These are phyloP conservation scores for Nemania bipapillata DNA, from an alignment of 2,329 filamentous ascomycete species.

Conservation along the genomic window DNA sequence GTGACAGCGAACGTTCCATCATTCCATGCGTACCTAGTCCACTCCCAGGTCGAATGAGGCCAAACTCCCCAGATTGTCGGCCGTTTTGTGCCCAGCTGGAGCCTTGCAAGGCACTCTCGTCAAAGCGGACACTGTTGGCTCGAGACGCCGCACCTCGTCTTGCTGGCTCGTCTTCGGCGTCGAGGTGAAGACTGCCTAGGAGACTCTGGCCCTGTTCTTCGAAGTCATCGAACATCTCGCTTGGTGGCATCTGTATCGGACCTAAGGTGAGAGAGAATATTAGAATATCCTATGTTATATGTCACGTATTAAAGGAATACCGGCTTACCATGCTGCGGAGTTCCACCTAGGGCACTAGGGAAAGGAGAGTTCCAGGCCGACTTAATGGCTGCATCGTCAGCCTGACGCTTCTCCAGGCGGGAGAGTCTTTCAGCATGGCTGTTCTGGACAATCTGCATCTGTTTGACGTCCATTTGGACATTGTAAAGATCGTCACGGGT, in stretches of 20 bases:
- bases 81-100: conserved; percentile 85
- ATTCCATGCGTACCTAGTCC: conserved; percentile 81
- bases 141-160: conserved; percentile 87
- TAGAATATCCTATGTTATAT: not conserved
- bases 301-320: conserved; percentile 23
- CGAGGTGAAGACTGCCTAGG: conserved; percentile 82
- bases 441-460: conserved; percentile 71
- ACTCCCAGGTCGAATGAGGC: conserved; percentile 79
- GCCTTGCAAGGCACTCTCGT: conserved; percentile 91
- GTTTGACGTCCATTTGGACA: conserved; percentile 77
- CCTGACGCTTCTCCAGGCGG: conserved; percentile 73
- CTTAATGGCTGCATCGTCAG: conserved; percentile 75
- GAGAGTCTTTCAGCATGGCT: conserved; percentile 71
- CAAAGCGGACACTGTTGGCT: conserved; percentile 96
- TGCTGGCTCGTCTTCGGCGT: conserved; percentile 86
- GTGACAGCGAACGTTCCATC: conserved; percentile 90
- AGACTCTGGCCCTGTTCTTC: conserved; percentile 86
- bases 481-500: conserved; percentile 73
- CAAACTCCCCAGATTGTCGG: conserved; percentile 84
- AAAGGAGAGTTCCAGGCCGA: conserved; percentile 96
- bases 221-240: conserved; percentile 88
- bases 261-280: conserved; percentile 61
- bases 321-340: conserved; percentile 82
- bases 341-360: conserved; percentile 82
- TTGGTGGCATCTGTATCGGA: conserved; percentile 79